Conservation (phyloP, 768 basidiomycete species). For the Agaricus subrufescens region DNA sequence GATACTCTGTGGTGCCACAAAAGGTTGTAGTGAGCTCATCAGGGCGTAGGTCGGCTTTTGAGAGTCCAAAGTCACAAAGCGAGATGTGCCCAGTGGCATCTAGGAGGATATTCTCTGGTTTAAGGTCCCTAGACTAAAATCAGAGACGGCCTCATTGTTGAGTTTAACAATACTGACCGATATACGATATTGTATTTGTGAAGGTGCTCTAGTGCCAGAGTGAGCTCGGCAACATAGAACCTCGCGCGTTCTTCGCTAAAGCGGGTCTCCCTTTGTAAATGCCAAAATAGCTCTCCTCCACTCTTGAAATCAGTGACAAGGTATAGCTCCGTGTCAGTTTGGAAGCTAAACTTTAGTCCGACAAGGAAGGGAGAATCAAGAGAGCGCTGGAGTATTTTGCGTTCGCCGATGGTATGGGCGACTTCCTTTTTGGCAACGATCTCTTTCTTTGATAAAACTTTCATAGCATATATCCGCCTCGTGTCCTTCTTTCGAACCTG, state of each 20-base stretch:
- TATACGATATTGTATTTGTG: slow-evolving; percentile 97
- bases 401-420: slow-evolving; percentile 98
- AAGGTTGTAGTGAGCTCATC: slow-evolving; percentile 99
- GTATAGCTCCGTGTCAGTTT: slow-evolving; percentile 92
- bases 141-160: neutral
- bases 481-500: slow-evolving; percentile 99
- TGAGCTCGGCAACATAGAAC: slow-evolving; percentile 95
- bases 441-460: slow-evolving; percentile 97
- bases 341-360: slow-evolving; percentile 97
- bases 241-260: slow-evolving; percentile 91
- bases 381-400: slow-evolving; percentile 94
- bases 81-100: slow-evolving; percentile 99
- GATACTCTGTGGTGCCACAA: slow-evolving; percentile 97
- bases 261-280: slow-evolving; percentile 91
- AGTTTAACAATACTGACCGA: slow-evolving; percentile 48
- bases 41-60: slow-evolving; percentile 89
- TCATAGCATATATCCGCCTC: slow-evolving; percentile 99
- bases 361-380: slow-evolving; percentile 95
- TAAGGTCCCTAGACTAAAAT: slow-evolving; percentile 64
- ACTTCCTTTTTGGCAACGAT: slow-evolving; percentile 99
- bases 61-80: slow-evolving; percentile 96
- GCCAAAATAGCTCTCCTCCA: slow-evolving; percentile 98
- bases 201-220: slow-evolving; percentile 92
- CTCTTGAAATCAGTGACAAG: slow-evolving; percentile 99
- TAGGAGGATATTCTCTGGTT: slow-evolving; percentile 97